Evolutionary conservation across 164 flowering plant genomes (phyloP).

Genomic region (Chimonanthus salicifolius): DNA sequence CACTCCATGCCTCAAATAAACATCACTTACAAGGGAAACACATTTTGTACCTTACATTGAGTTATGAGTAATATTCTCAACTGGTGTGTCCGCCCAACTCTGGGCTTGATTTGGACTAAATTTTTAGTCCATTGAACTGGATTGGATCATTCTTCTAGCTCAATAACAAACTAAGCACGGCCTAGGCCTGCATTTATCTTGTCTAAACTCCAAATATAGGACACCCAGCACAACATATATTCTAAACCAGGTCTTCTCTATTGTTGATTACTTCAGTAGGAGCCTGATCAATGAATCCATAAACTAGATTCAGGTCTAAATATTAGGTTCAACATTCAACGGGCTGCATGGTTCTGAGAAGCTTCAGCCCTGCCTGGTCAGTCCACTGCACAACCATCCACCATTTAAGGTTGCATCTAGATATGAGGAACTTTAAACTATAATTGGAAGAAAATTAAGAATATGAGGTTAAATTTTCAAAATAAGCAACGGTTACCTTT

Average conservation of each 20-base stretch:
- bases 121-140: neutral
- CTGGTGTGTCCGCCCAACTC: too few relatives aligned
- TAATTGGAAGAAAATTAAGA: neutral
- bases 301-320: too few relatives aligned
- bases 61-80: too few relatives aligned
- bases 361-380: neutral
- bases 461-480: too few relatives aligned
- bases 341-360: neutral
- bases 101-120: too few relatives aligned
- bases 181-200: too few relatives aligned
- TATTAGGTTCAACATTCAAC: too few relatives aligned
- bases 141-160: neutral
- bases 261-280: too few relatives aligned
- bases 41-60: neutral
- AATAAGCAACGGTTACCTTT: constrained; percentile 29
- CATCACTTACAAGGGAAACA: neutral
- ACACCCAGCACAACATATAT: too few relatives aligned
- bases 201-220: too few relatives aligned
- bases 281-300: too few relatives aligned
- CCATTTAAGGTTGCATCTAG: neutral
- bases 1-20: neutral
- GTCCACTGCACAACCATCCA: neutral
- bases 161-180: neutral
- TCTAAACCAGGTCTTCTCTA: too few relatives aligned
- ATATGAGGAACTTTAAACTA: neutral